Evolutionary conservation across 345 rosid genomes (phyloP).

Genomic region (Eucalyptus sp.): DNA sequence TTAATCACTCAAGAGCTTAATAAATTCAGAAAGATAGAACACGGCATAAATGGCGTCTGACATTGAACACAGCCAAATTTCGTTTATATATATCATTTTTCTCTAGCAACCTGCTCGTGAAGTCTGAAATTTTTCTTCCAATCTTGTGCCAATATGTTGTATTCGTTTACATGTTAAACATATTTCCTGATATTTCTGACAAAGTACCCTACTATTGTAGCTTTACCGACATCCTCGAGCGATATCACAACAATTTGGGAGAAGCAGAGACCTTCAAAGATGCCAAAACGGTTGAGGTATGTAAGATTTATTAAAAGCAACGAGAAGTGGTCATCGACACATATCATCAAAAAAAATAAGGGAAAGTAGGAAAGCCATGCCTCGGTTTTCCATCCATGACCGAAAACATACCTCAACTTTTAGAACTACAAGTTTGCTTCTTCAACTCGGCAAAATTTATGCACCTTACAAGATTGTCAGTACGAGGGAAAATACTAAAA

Average conservation of each 20-base stretch:
- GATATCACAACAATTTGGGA: neutral
- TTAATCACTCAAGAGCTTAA: neutral
- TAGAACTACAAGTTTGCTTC: neutral
- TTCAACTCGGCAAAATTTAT: neutral
- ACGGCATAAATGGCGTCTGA: neutral
- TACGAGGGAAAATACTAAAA: neutral
- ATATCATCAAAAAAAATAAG: neutral
- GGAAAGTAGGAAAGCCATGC: neutral
- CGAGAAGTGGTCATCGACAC: neutral
- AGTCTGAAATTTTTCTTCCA: neutral
- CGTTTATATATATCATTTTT: neutral
- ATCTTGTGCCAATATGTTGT: neutral
- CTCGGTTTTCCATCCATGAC: neutral
- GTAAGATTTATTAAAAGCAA: neutral
- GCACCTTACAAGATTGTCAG: neutral
- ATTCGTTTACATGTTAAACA: neutral
- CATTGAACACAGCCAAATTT: neutral
- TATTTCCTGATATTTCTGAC: neutral
- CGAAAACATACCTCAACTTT: neutral
- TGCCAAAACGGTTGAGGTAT: neutral
- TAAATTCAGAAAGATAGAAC: neutral
- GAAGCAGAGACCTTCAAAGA: neutral
- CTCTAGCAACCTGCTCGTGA: neutral
- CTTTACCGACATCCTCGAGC: slow-evolving; percentile 7
- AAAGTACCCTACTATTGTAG: slow-evolving; percentile 1